Base-by-base conservation (phyloP, 139 green algal species). In the Tetradesmus obliquus region DNA sequence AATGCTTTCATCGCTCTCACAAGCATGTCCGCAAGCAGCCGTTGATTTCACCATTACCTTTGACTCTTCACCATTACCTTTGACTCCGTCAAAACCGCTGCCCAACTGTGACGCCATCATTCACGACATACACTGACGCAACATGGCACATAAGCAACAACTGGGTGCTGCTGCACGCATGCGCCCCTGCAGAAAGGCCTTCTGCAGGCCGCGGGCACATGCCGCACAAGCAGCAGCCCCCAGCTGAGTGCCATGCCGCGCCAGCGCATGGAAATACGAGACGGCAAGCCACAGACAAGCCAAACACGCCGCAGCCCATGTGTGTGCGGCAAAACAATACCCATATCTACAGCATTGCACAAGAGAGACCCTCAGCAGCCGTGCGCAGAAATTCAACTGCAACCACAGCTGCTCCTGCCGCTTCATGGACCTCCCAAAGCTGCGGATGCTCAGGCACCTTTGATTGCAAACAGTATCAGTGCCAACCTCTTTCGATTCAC, bases 211-310 rank as follows among this genome's bases (percentile, higher is more conserved):
- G n/a, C 9, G 24, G 66, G 15, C 66, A 76, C 17, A 19, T 24
- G 66, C 66, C 15, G 0, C 80, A 62, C 10, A 58, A n/a, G 13
- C 58, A 45, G 58, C 57, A 79, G 20, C 10, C 80, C n/a, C 82
- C 19, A 32, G 55, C 82, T 57, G 45, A 20, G 12, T 57, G 66
- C 85, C 85, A 82, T 89, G 62, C 5, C 0, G 55, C 17, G 12
- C 66, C 85, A 89, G 62, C 15, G 45, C 62, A 82, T 89, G 85
- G 82, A 82, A 66, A 82, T 88, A 88, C 85, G 85, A 82, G 85
- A 89, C 85, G 17, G 72, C 85, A 79, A 58, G 58, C n/a, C 22
- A 88, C n/a, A 86, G 13, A 60, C 84, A 88, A 45, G 15, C 32
- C n/a, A n/a, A n/a, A n/a, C n/a, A n/a, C n/a, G n/a, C n/a, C n/a